Evolutionary conservation across 495 filamentous ascomycete genomes (phyloP).

Genomic region (Astrocystis sublimbata): DNA sequence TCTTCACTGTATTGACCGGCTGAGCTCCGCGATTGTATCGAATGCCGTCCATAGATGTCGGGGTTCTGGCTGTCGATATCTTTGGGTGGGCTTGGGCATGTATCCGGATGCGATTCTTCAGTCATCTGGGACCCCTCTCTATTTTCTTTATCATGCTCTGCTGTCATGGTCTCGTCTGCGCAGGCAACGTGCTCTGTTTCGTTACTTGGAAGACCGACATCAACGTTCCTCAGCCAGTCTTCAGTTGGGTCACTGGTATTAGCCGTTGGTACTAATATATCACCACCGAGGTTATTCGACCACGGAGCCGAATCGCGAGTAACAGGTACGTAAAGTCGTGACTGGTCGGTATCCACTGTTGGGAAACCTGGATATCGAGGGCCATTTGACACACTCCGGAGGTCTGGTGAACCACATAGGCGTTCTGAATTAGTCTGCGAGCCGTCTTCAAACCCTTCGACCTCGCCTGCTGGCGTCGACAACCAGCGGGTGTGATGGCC

Average conservation of each 20-base stretch:
- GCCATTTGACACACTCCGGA: constrained; percentile 1
- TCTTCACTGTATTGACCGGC: neutral
- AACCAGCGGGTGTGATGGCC: constrained; percentile 21
- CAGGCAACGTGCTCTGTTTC: constrained; percentile 4
- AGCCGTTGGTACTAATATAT: neutral
- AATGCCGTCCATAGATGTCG: neutral
- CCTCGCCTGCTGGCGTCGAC: constrained; percentile 28
- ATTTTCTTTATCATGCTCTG: neutral
- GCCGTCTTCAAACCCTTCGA: constrained; percentile 21
- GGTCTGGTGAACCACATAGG: neutral
- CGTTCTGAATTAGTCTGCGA: neutral
- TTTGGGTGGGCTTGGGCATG: neutral
- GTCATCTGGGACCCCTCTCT: neutral
- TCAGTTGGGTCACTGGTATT: constrained; percentile 6
- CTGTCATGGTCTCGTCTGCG: constrained; percentile 8
- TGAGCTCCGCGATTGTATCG: neutral
- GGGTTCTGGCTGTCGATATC: neutral
- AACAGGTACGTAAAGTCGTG: neutral
- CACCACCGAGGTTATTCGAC: neutral
- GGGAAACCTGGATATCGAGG: neutral
- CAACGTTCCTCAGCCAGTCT: constrained; percentile 20
- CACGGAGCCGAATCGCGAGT: neutral
- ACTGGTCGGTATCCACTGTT: neutral
- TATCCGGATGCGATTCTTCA: constrained; percentile 1
- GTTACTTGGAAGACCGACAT: constrained; percentile 3